These are phyloP conservation scores for Epichloe coenophiala DNA, from an alignment of 2,329 filamentous ascomycete genomes.

Conservation along the genomic window DNA sequence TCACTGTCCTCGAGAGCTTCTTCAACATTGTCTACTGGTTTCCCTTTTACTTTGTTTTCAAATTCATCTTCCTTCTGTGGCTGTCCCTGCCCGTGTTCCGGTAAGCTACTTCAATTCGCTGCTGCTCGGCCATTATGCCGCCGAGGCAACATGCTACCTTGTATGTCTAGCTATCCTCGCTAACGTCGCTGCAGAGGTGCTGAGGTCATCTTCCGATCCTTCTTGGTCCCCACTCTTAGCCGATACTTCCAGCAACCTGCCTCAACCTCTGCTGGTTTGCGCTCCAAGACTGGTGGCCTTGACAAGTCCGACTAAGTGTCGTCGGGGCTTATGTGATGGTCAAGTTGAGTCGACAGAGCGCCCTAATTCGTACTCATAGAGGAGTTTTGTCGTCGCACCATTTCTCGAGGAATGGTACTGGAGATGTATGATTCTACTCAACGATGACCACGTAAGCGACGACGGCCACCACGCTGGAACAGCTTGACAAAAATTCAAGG, in stretches of 20 bases:
- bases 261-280: constrained; percentile 75
- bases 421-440: neutral
- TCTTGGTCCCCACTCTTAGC: constrained; percentile 81
- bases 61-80: constrained; percentile 96
- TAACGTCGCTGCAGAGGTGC: constrained; percentile 52
- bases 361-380: neutral
- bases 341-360: neutral
- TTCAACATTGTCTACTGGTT: constrained; percentile 86
- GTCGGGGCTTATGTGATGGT: neutral
- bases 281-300: constrained; percentile 70
- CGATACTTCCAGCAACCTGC: constrained; percentile 67
- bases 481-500: neutral
- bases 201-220: constrained; percentile 91
- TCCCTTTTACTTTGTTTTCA: constrained; percentile 99
- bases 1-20: constrained; percentile 72
- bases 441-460: neutral
- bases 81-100: constrained; percentile 87
- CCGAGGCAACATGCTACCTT: neutral
- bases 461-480: neutral
- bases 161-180: neutral
- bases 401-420: neutral
- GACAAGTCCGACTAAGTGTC: constrained; percentile 51
- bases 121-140: neutral
- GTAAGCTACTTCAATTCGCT: constrained; percentile 39
- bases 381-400: neutral